Evolutionary conservation across 2,329 filamentous ascomycete species (phyloP), one percentile per base, ranked within the genome.

Genomic region (Aspergillus sp.): DNA sequence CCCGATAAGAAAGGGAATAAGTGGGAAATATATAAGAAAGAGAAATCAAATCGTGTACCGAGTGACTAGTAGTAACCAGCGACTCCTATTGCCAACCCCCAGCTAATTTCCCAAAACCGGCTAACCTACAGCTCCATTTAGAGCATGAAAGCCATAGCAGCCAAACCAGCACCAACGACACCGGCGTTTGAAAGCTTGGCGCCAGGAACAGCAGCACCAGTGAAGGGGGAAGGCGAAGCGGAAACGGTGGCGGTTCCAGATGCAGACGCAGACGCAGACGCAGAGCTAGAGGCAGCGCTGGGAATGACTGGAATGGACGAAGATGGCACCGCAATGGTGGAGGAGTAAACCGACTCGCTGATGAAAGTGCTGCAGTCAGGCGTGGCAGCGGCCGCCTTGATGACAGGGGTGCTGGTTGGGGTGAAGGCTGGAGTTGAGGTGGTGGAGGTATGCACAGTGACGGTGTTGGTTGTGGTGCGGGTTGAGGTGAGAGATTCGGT

Each of bases 91-190:
- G 27, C 22, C 12, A 42, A 33, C 22, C 17, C 39, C 9, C 8
- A 12, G 48, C 45, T 30, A 42, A 17, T 11, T 42, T 15, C 9
- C 45, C 8, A 17, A 47, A 30, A 30, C 27, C 3, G 27, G 8
- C 17, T 7, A 41, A 20, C 8, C 17, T n/a, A 48, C 17, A 48
- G 47, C 12, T 33, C 19, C 19, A 2, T 50, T 65, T 72, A 77
- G 42, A 75, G 62, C 60, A 76, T 53, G n/a, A 70, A 54, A 27
- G 68, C 56, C 20, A 54, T 70, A 42, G 70, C 61, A 45, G 68
- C 72, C 39, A 70, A 49, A 3, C 62, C 70, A 61, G 70, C 72
- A 7, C 66, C 72, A 33, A 65, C 66, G 57, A 73, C 51, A 24
- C 62, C 66, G 24, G 61, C 65, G 24, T 67, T 67, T 12, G 70